A percentile compares a stretch with the other conserved stretches of the same genome.
Conservation (phyloP, 805 yeast species). For the Myxozyma kluyveri region DNA sequence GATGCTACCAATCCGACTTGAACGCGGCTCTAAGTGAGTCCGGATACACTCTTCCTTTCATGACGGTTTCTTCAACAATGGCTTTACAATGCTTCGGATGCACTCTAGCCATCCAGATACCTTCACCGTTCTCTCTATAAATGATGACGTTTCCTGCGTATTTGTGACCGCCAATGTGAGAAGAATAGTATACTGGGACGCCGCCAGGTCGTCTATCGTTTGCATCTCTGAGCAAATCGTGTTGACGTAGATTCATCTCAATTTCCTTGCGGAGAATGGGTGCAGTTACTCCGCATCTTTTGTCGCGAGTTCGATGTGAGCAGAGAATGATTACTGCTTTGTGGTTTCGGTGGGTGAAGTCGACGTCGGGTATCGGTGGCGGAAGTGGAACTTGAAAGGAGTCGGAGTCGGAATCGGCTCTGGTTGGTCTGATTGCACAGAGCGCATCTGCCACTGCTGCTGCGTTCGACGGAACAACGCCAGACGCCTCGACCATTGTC, state of each 20-base stretch:
- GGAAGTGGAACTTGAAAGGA: conserved; percentile 37
- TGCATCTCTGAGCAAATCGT: conserved; percentile 68
- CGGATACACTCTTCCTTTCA: conserved; percentile 68
- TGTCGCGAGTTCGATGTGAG: conserved; percentile 88
- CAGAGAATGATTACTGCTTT: conserved; percentile 63
- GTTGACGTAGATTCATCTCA: conserved; percentile 66
- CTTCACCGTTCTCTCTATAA: conserved; percentile 68
- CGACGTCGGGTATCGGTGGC: conserved; percentile 38
- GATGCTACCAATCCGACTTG: conserved; percentile 36
- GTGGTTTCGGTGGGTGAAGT: conserved; percentile 36
- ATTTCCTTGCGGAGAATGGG: conserved; percentile 81
- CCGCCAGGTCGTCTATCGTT: conserved; percentile 77
- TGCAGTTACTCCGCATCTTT: conserved; percentile 90
- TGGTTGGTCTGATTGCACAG: conserved; percentile 38
- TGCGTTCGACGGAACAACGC: conserved; percentile 48
- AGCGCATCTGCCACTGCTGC: conserved; percentile 46
- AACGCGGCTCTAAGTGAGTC: conserved; percentile 57
- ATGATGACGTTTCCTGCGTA: conserved; percentile 85
- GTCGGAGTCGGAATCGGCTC: not conserved
- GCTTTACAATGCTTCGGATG: conserved; percentile 72
- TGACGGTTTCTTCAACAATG: conserved; percentile 71
- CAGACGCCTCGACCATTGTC: conserved; percentile 65
- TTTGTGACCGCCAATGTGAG: conserved; percentile 96
- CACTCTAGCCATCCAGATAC: conserved; percentile 85
- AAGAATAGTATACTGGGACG: conserved; percentile 63